Base-by-base conservation (phyloP, 208 protist species). In the Wallacemonas rigidus region DNA sequence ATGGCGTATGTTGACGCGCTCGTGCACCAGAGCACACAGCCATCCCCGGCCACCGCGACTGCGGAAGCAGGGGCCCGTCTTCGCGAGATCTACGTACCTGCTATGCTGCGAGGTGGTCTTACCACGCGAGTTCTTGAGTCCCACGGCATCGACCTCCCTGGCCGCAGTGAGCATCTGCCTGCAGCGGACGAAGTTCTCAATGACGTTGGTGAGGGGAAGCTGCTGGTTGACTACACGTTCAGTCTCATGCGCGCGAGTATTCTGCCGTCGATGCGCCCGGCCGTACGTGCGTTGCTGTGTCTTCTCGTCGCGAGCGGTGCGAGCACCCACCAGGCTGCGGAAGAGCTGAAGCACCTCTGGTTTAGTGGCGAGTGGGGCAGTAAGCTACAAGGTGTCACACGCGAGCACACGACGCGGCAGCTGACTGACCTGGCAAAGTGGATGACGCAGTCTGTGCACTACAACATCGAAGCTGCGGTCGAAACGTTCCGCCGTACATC, bases 321-420 rank as follows among this genome's bases (percentile, higher is more conserved):
- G 2, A 85, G 64, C 47, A 69, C 73, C 54, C 80, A 87, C 50
- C 83, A 93, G 56, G 90, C 90, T 11, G 83, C 88, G 45, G 89
- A 94, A 50, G 90, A 94, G 74, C 81, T 97, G 56, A 92, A 91
- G 78, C 74, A 92, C 54, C 77, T 88, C 17, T 95, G 92, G 92
- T 93, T 97, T 56, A 93, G 86, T 67, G 86, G 90, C 11, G 90
- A 97, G 70, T 97, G 92, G 90, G 90, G 90, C 62, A 86, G 74
- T 40, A 82, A 83, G 76, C 79, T 97, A 44, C 89, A 95, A 67
- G 90, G 92, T 0, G 67, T 69, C 38, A 81, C 69, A 6, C 83
- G 89, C 43, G 84, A 93, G 47, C 47, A 71, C n/a, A 81, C 86
- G 17, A 85, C 81, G 12, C 75, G 79, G 36, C 86, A 82, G 3